A percentile compares a stretch with the other conserved stretches of the same genome.
These are phyloP conservation scores for Fraxinus pennsylvanica DNA, from an alignment of 257 asterid genomes.

Conservation along the genomic window DNA sequence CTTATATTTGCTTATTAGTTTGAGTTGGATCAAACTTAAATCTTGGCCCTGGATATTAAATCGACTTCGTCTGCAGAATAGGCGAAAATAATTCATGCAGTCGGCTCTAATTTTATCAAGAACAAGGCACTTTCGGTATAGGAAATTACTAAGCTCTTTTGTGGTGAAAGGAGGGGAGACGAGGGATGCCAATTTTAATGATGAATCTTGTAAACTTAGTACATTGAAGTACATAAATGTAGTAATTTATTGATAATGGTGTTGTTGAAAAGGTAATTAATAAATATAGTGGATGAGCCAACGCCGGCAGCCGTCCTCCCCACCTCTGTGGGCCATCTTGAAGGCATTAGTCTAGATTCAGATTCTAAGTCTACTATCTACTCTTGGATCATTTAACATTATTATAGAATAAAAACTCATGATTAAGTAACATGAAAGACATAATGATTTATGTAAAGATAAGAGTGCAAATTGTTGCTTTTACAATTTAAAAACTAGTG, in stretches of 20 bases:
- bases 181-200: not conserved
- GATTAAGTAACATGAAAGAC: conserved; percentile 79
- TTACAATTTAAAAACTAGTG: conserved; percentile 31
- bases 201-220: not conserved
- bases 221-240: not conserved
- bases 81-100: not conserved
- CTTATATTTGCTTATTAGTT: conserved; percentile 17
- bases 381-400: conserved; percentile 34
- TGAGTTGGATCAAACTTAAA: conserved; percentile 26
- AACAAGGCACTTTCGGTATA: not conserved
- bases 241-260: not conserved
- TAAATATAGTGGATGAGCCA: conserved; percentile 44
- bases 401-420: conserved; percentile 44
- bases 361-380: conserved; percentile 47
- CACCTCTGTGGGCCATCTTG: conserved; percentile 50
- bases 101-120: not conserved
- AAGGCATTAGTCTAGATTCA: conserved; percentile 41
- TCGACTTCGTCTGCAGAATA: not conserved
- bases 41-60: not conserved
- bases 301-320: conserved; percentile 59
- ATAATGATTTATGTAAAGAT: conserved; percentile 56
- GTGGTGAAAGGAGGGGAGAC: not conserved
- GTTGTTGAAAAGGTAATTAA: conserved; percentile 31
- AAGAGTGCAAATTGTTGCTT: conserved; percentile 38
- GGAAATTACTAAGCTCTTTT: not conserved